Base-by-base conservation (phyloP, 352 stramenopile genomes). In the Phytophthora palmivora region DNA sequence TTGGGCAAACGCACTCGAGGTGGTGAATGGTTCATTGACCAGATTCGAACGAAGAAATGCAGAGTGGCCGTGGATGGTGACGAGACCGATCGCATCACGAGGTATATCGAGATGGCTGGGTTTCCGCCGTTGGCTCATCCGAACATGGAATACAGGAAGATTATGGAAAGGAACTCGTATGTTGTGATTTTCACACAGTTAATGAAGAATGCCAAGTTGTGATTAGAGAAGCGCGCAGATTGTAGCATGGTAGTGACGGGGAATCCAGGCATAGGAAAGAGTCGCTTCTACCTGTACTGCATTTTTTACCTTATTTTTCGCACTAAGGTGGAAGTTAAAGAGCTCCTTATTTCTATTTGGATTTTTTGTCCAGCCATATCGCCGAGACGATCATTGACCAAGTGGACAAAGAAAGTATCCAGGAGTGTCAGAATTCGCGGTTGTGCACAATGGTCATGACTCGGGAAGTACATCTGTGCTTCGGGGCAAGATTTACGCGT, bases 261-360 rank as follows among this genome's bases (percentile, higher is more conserved):
- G 33, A 68, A 68, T 64, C 64, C 53, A 38, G 60, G 61, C 30
- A 50, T 16, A 11, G 59, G 55, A 6, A 65, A 64, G 28, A 75
- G 67, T 71, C n/a, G n/a, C n/a, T n/a, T n/a, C n/a, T n/a, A n/a
- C n/a, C n/a, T n/a, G n/a, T n/a, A n/a, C n/a, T n/a, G 55, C 45
- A 34, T 60, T n/a, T 64, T 68, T 63, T 55, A 51, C 16, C 55
- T 68, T 41, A 9, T 56, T 36, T n/a, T 2, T 22, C 14, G 3
- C 14, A 18, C 30, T 0, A 38, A 26, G 44, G 26, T 7, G 6
- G 41, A n/a, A n/a, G n/a, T n/a, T n/a, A 43, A 19, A 42, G 41
- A 4, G 24, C 50, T 28, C 45, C 11, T 14, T 16, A 22, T 8
- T 67, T 51, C 15, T 42, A 58, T 46, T 58, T 58, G 21, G 47